phyloP scores from a whole-genome alignment of 352 stramenopile genomes.

The Proteromonas lacertae region DNA sequence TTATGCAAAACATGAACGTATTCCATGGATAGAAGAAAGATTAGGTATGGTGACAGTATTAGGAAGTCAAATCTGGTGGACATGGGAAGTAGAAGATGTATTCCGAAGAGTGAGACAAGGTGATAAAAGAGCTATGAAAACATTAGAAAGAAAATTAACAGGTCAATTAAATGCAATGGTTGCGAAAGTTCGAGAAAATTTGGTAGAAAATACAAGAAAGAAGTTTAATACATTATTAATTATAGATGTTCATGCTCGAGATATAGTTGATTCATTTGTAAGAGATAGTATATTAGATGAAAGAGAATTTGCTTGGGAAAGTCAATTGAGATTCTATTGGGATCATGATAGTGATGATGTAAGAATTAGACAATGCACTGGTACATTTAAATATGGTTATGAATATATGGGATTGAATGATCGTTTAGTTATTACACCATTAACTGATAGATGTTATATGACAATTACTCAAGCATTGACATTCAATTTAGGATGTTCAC shows the following conservation, averaged over 20 bases:
- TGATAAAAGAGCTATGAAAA: slow-evolving; percentile 50
- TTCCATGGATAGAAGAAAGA: slow-evolving; percentile 23
- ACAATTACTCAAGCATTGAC: slow-evolving; percentile 47
- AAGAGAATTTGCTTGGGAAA: slow-evolving; percentile 72
- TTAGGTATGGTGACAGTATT: slow-evolving; percentile 51
- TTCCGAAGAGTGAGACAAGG: slow-evolving; percentile 36
- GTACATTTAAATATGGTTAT: slow-evolving; percentile 66
- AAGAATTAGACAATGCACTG: slow-evolving; percentile 58
- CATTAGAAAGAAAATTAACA: slow-evolving; percentile 30
- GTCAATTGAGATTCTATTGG: slow-evolving; percentile 60
- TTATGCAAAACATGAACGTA: slow-evolving; percentile 40
- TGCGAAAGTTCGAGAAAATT: slow-evolving; percentile 42
- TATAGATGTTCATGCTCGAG: slow-evolving; percentile 65
- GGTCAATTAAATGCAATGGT: slow-evolving; percentile 36
- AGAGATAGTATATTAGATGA: slow-evolving; percentile 51
- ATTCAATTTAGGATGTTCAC: slow-evolving; percentile 53
- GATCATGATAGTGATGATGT: slow-evolving; percentile 27
- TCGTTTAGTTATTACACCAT: slow-evolving; percentile 44
- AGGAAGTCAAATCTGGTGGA: slow-evolving; percentile 70
- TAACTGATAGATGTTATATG: slow-evolving; percentile 62
- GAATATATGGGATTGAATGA: slow-evolving; percentile 64
- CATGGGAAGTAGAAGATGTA: slow-evolving; percentile 43
- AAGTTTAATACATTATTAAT: slow-evolving; percentile 68
- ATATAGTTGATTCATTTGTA: slow-evolving; percentile 62
- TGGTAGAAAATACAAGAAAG: slow-evolving; percentile 43